Conservation (phyloP, 352 stramenopile species). For the Phytophthora pluvialis region DNA sequence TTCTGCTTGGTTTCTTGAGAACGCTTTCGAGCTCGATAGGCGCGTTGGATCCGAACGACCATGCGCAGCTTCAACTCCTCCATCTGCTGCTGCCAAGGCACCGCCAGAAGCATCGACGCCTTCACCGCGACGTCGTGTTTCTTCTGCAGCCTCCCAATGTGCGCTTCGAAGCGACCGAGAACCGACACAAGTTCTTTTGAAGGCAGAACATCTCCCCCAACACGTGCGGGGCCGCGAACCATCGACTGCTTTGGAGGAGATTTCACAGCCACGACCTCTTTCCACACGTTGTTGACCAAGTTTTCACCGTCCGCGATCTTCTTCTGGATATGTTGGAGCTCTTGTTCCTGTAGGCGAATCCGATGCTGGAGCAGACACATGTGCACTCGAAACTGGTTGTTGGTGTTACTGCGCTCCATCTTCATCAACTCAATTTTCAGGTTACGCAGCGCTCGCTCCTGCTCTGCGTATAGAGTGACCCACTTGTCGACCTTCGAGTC, state of each 20-base stretch:
- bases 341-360: slow-evolving; percentile 64
- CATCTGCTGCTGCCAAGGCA: slow-evolving; percentile 77
- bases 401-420: slow-evolving; percentile 55
- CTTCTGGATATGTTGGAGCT: slow-evolving; percentile 60
- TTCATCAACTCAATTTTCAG: slow-evolving; percentile 70
- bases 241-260: slow-evolving; percentile 16
- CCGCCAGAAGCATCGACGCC: slow-evolving; percentile 52
- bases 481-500: slow-evolving; percentile 65
- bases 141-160: slow-evolving; percentile 57
- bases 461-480: slow-evolving; percentile 44
- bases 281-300: slow-evolving; percentile 69
- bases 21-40: slow-evolving; percentile 57
- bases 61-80: slow-evolving; percentile 70
- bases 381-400: slow-evolving; percentile 63
- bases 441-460: slow-evolving; percentile 59
- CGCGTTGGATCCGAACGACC: slow-evolving; percentile 75
- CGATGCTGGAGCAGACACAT: slow-evolving; percentile 64
- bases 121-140: slow-evolving; percentile 69
- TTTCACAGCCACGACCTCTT: slow-evolving; percentile 45
- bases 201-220: neutral
- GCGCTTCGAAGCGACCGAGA: slow-evolving; percentile 62
- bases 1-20: slow-evolving; percentile 51
- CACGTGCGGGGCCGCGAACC: neutral
- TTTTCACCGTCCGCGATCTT: slow-evolving; percentile 58
- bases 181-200: slow-evolving; percentile 59